These are phyloP conservation scores for Chalciporus chontae DNA, from an alignment of 768 basidiomycete genomes.

Conservation along the genomic window DNA sequence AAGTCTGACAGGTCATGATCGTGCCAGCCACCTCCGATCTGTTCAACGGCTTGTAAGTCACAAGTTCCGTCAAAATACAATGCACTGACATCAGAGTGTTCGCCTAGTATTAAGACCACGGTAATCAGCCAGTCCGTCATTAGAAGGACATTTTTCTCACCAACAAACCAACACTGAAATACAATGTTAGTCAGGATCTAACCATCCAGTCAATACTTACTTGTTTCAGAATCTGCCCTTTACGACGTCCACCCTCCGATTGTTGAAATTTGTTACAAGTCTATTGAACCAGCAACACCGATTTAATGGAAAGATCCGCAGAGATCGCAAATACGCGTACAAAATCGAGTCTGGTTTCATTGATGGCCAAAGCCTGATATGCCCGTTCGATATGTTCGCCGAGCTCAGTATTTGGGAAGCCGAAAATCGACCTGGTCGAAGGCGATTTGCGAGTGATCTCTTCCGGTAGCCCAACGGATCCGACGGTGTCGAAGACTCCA, in stretches of 20 bases:
- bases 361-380: slow-evolving; percentile 67
- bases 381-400: slow-evolving; percentile 63
- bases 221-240: slow-evolving; percentile 62
- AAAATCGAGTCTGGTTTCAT: slow-evolving; percentile 67
- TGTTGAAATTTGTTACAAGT: slow-evolving; percentile 63
- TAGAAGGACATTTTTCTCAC: slow-evolving; percentile 32
- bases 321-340: slow-evolving; percentile 35
- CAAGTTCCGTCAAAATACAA: background rate
- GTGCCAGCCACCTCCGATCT: slow-evolving; percentile 71
- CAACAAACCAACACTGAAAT: slow-evolving; percentile 66
- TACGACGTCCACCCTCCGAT: slow-evolving; percentile 45
- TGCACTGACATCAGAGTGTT: slow-evolving; percentile 24
- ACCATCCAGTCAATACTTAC: slow-evolving; percentile 29
- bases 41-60: background rate
- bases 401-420: slow-evolving; percentile 56
- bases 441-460: slow-evolving; percentile 49
- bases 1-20: slow-evolving; percentile 68
- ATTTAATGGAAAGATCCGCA: background rate
- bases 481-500: slow-evolving; percentile 80
- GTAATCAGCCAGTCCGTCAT: background rate
- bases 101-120: slow-evolving; percentile 20
- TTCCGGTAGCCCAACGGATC: slow-evolving; percentile 65
- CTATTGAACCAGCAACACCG: slow-evolving; percentile 29
- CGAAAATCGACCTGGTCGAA: slow-evolving; percentile 52
- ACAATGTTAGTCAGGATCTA: slow-evolving; percentile 4